These are phyloP conservation scores for Populus hybrid DNA, from an alignment of 441 rosid genomes.

Conservation along the genomic window DNA sequence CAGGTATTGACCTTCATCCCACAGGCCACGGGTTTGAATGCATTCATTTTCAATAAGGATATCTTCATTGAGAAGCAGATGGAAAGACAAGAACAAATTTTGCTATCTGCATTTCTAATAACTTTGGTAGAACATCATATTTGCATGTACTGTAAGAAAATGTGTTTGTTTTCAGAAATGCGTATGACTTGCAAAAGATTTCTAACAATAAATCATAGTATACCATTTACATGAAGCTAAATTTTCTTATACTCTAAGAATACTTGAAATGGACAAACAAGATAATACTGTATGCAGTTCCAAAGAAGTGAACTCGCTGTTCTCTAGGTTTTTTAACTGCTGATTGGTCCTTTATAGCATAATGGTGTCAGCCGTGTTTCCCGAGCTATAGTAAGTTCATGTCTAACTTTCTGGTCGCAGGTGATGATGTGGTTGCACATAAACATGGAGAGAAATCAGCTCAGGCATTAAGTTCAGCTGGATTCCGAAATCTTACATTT, in stretches of 20 bases:
- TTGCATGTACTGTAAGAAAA: background rate
- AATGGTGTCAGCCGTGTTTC: background rate
- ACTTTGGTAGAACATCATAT: background rate
- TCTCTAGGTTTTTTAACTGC: background rate
- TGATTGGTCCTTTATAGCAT: background rate
- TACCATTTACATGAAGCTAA: background rate
- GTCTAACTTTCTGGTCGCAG: slow-evolving; percentile 29
- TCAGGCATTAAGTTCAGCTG: slow-evolving; percentile 38
- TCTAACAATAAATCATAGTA: background rate
- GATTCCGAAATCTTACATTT: slow-evolving; percentile 41
- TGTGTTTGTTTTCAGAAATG: background rate
- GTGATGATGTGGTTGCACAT: slow-evolving; percentile 61
- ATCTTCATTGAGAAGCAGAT: background rate
- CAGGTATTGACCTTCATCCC: slow-evolving; percentile 38
- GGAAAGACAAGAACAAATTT: background rate
- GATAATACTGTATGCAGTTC: background rate
- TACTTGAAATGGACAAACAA: background rate
- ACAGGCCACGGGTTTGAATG: background rate
- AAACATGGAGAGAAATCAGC: slow-evolving; percentile 60
- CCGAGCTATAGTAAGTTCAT: background rate
- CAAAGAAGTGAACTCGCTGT: background rate
- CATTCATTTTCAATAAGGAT: background rate
- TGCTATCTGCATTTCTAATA: background rate
- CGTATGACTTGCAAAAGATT: background rate
- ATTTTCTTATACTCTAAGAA: too few relatives aligned